phyloP scores from a whole-genome alignment of 805 yeast genomes.

The Suhomyces faveliae region DNA sequence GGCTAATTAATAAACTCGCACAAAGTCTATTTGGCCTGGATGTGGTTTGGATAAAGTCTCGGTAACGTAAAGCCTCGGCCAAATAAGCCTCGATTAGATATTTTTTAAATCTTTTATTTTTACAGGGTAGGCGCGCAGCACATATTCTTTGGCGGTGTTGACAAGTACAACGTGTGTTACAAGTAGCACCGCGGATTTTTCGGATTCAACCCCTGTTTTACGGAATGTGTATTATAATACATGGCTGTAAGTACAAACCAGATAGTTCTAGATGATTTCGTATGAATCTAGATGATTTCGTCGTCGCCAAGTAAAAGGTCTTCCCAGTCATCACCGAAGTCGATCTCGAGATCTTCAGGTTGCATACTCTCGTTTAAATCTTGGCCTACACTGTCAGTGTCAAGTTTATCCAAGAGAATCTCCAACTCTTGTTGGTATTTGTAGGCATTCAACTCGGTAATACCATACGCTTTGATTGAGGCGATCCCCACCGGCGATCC shows the following conservation, averaged over 20 bases:
- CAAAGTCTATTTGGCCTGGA: too few species aligned
- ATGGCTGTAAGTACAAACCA: too few species aligned
- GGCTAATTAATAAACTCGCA: too few species aligned
- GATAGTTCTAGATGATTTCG: neutral
- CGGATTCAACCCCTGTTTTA: too few species aligned
- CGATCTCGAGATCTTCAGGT: neutral
- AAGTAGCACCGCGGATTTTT: too few species aligned
- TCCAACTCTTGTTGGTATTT: constrained; percentile 24
- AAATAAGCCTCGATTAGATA: too few species aligned
- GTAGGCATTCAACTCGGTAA: constrained; percentile 26
- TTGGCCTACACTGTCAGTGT: neutral
- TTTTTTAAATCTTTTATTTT: too few species aligned
- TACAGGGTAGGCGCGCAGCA: too few species aligned
- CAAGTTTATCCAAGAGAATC: constrained; percentile 12
- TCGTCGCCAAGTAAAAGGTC: neutral
- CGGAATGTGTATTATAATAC: neutral
- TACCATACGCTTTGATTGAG: constrained; percentile 29
- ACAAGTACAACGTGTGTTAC: too few species aligned
- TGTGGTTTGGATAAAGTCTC: too few species aligned
- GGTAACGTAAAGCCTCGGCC: too few species aligned
- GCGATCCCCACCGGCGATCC: constrained; percentile 13
- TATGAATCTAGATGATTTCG: neutral
- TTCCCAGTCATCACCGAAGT: neutral
- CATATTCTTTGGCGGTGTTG: too few species aligned
- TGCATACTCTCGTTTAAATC: neutral